Evolutionary conservation across 2,329 filamentous ascomycete species (phyloP).

Genomic region (Colletotrichum tanaceti): DNA sequence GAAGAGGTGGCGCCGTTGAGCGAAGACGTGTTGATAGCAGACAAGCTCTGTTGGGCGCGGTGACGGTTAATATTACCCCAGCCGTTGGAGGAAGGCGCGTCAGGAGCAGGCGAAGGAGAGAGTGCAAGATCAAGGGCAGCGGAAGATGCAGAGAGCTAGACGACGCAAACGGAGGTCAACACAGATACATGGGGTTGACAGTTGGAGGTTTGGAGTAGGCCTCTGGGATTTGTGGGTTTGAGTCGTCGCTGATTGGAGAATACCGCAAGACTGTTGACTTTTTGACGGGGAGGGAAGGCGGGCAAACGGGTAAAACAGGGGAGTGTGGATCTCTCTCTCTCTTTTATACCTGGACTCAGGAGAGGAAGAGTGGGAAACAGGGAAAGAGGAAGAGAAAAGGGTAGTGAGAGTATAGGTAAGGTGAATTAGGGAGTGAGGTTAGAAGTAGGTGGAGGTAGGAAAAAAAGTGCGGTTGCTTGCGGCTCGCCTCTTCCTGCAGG

Average conservation of each 20-base stretch:
- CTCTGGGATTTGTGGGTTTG: not conserved
- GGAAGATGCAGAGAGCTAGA: slow-evolving; percentile 82
- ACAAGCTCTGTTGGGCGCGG: slow-evolving; percentile 72
- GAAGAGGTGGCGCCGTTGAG: slow-evolving; percentile 53
- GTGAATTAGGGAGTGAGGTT: slow-evolving; percentile 33
- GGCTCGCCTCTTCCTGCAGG: slow-evolving; percentile 22
- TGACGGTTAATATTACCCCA: slow-evolving; percentile 76
- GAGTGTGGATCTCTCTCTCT: slow-evolving; percentile 1
- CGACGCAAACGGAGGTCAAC: slow-evolving; percentile 49
- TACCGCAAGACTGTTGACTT: slow-evolving; percentile 30
- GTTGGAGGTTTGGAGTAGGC: slow-evolving; percentile 24
- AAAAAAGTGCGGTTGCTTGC: slow-evolving; percentile 9
- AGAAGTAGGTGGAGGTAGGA: slow-evolving; percentile 12
- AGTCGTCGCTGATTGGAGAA: slow-evolving; percentile 15
- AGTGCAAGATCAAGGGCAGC: slow-evolving; percentile 83
- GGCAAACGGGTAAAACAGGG: slow-evolving; percentile 16
- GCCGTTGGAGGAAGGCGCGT: slow-evolving; percentile 59
- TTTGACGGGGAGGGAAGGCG: slow-evolving; percentile 14
- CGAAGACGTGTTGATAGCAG: slow-evolving; percentile 56
- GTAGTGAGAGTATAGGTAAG: not conserved
- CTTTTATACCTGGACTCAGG: not conserved
- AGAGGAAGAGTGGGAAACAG: not conserved
- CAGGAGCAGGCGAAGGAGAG: slow-evolving; percentile 73
- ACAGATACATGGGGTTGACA: slow-evolving; percentile 42
- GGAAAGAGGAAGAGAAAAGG: not conserved